Evolutionary conservation across 352 stramenopile species (phyloP).

Genomic region (Phytopythium vexans): DNA sequence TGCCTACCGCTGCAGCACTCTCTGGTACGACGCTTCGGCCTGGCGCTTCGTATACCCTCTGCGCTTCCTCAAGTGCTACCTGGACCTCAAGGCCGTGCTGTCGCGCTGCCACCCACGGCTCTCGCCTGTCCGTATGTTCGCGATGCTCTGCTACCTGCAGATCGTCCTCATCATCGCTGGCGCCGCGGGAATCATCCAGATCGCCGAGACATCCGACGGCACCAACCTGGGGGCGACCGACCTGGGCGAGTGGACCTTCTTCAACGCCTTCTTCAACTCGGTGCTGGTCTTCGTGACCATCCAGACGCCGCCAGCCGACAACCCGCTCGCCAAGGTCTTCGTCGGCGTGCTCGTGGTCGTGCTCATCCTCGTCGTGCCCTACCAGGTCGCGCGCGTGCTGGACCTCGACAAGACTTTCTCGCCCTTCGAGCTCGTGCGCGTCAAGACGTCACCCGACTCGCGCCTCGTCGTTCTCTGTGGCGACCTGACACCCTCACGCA

Average conservation of each 20-base stretch:
- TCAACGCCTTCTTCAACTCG: conserved; percentile 88
- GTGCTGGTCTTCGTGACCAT: conserved; percentile 87
- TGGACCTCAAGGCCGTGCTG: conserved; percentile 68
- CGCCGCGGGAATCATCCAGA: conserved; percentile 80
- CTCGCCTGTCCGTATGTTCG: conserved; percentile 79
- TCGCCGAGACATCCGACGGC: conserved; percentile 76
- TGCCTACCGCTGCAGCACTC: conserved; percentile 31
- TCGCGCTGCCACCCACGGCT: conserved; percentile 76
- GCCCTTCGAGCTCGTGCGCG: conserved; percentile 64
- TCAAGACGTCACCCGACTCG: conserved; percentile 56
- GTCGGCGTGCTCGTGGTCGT: conserved; percentile 80
- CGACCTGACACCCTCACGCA: conserved; percentile 74
- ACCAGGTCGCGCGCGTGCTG: conserved; percentile 81
- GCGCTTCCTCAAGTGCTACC: conserved; percentile 83
- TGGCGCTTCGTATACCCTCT: conserved; percentile 83
- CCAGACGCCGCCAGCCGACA: conserved; percentile 78
- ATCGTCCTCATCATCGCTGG: conserved; percentile 74
- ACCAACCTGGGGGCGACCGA: conserved; percentile 39
- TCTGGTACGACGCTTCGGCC: conserved; percentile 73
- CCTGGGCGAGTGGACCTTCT: conserved; percentile 83
- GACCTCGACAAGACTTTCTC: conserved; percentile 76
- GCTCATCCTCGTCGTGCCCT: conserved; percentile 83
- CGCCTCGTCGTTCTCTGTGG: conserved; percentile 83
- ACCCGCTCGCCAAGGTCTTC: conserved; percentile 77
- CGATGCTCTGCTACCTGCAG: conserved; percentile 80